Evolutionary conservation across 2,329 filamentous ascomycete species (phyloP), one percentile per base, ranked within the genome.

Genomic region (Didymella segeticola): DNA sequence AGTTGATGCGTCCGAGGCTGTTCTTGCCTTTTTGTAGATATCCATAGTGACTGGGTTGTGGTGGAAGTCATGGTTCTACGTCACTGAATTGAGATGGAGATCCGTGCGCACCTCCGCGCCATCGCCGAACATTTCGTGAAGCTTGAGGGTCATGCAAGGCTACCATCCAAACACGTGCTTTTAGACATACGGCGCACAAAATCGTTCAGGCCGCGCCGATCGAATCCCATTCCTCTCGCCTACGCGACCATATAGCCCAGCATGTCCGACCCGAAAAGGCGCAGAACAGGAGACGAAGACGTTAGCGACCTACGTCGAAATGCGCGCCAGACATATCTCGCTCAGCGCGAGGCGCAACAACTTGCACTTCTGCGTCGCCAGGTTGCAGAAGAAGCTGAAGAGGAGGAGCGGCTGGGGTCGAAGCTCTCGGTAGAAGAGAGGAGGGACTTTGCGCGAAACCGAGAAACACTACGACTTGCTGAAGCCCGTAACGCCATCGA

Each of bases 291-390:
- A 60, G 57, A 64, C 19, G 63, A 64, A 29, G 64, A 71, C 42
- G 51, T 96, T 71, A 86, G 88, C 2, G 92, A 96, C 57, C 76
- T 97, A 15, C 84, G 95, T 34, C 82, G 95, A 68, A 85, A 91
- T 26, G 96, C 93, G 3, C 86, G 95, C 56, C 93, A 97, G 70
- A 89, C 95, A 62, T 99, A 99, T 70, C 81, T 99, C 25, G 91
- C 92, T 75, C 98, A 99, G 79, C 85, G 95, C 59, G 93, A 97
- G 72, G 81, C 89, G 0, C 91, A 98, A 74, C 86, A 91, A 56
- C 77, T 99, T 14, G 90, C 90, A 0, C 78, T 99, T n/a, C 77
- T 99, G 43, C 86, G 93, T 26, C 91, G 90, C 67, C 93, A 98
- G 69, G 95, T 99, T 2, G 86, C 86, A 0, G 93, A 98, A 64